phyloP scores from a whole-genome alignment of 2,329 filamentous ascomycete species.

The Coniella vitis region DNA sequence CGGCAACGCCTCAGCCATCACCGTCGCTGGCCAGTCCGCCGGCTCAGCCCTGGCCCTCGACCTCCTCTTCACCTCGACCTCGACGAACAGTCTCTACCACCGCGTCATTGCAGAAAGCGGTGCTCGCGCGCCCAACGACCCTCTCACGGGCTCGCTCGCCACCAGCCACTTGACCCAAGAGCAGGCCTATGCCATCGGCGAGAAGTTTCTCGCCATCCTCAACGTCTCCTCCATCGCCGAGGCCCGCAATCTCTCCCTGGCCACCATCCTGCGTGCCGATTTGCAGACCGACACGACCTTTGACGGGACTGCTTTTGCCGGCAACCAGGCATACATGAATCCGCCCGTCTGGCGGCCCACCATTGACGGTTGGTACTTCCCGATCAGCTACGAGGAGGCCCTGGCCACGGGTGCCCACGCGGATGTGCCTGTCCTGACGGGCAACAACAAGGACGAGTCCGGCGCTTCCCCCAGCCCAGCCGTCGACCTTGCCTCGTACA shows the following conservation, averaged over 20 bases:
- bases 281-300: neutral
- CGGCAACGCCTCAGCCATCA: constrained; percentile 59
- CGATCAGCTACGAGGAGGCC: neutral
- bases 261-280: neutral
- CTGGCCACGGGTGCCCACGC: neutral
- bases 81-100: constrained; percentile 18
- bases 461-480: constrained; percentile 9
- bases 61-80: neutral
- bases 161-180: constrained; percentile 21
- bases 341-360: neutral
- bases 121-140: constrained; percentile 24
- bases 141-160: constrained; percentile 21
- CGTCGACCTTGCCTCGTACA: constrained; percentile 16
- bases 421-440: constrained; percentile 6
- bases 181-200: constrained; percentile 16
- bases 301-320: neutral
- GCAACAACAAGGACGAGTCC: constrained; percentile 7
- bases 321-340: neutral
- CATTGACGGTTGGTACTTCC: neutral
- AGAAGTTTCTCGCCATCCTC: constrained; percentile 14
- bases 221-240: constrained; percentile 20
- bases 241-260: constrained; percentile 16
- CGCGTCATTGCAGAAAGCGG: constrained; percentile 27
- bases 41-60: constrained; percentile 48
- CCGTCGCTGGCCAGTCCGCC: constrained; percentile 61